Evolutionary conservation across 306 rosid genomes (phyloP).

Genomic region (Adenanthera pavonina): DNA sequence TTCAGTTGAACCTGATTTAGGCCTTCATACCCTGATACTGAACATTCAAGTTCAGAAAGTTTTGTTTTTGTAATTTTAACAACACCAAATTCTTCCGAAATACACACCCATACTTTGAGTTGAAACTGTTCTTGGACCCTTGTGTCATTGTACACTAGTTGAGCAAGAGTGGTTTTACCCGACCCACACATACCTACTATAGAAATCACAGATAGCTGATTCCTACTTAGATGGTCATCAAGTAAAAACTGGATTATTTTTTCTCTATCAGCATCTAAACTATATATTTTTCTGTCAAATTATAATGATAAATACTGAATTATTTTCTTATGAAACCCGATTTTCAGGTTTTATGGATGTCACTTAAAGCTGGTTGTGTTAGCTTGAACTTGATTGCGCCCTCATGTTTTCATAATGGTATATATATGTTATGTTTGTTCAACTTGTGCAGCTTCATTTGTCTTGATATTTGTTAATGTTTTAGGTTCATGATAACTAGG

Average conservation of each 20-base stretch:
- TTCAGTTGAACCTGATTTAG: not conserved
- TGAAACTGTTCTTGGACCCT: slow-evolving; percentile 24
- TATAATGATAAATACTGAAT: no score
- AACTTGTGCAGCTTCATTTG: no score
- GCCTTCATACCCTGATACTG: not conserved
- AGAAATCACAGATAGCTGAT: not conserved
- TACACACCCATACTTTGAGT: slow-evolving; percentile 45
- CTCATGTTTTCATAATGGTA: no score
- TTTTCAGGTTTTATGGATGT: no score
- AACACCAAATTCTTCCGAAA: no score
- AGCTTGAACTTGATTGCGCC: no score
- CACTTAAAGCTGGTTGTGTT: no score
- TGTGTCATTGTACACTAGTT: slow-evolving; percentile 24
- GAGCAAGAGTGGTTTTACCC: slow-evolving; percentile 49
- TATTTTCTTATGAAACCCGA: no score
- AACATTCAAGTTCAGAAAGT: slow-evolving; percentile 14
- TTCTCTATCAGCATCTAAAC: slow-evolving; percentile 40
- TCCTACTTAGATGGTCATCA: not conserved
- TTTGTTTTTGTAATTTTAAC: slow-evolving; percentile 39
- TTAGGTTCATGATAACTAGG: no score
- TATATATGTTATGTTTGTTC: no score
- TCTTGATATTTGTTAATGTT: no score
- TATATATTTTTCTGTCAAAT: no score
- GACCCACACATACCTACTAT: slow-evolving; percentile 43
- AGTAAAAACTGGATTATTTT: slow-evolving; percentile 26